Evolutionary conservation across 768 basidiomycete species (phyloP).

Genomic region (Leccinum pellstonianum): DNA sequence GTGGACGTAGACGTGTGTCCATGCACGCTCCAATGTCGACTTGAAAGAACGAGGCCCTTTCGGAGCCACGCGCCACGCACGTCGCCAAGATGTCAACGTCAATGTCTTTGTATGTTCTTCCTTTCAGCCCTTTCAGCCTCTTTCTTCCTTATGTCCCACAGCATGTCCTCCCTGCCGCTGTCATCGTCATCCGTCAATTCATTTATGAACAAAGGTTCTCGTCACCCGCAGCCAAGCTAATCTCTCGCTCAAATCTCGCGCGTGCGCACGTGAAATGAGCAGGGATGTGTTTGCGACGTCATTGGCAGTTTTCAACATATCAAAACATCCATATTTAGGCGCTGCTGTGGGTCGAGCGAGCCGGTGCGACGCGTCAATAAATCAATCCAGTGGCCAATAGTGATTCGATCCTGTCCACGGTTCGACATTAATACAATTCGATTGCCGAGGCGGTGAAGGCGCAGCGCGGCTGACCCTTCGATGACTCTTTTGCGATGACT

Average conservation of each 20-base stretch:
- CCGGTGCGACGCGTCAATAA: background rate
- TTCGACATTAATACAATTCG: background rate
- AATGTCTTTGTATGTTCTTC: background rate
- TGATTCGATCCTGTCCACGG: background rate
- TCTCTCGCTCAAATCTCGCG: background rate
- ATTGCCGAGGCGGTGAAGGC: background rate
- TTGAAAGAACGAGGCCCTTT: background rate
- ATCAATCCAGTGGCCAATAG: background rate
- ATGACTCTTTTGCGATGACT: background rate
- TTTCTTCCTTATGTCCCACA: background rate
- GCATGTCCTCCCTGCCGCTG: background rate
- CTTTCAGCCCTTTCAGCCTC: background rate
- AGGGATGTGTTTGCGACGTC: background rate
- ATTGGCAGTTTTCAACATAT: background rate
- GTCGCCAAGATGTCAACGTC: background rate
- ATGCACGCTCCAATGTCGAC: conserved; percentile 1
- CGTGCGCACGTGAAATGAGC: background rate
- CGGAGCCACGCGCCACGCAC: background rate
- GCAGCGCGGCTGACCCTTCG: background rate
- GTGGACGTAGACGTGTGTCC: background rate
- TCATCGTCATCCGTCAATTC: background rate
- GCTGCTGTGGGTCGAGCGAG: background rate
- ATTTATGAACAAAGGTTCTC: background rate
- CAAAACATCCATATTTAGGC: background rate
- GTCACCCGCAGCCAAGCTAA: background rate